Conservation (phyloP, 2,329 filamentous ascomycete species). For the Neofusicoccum sp. region DNA sequence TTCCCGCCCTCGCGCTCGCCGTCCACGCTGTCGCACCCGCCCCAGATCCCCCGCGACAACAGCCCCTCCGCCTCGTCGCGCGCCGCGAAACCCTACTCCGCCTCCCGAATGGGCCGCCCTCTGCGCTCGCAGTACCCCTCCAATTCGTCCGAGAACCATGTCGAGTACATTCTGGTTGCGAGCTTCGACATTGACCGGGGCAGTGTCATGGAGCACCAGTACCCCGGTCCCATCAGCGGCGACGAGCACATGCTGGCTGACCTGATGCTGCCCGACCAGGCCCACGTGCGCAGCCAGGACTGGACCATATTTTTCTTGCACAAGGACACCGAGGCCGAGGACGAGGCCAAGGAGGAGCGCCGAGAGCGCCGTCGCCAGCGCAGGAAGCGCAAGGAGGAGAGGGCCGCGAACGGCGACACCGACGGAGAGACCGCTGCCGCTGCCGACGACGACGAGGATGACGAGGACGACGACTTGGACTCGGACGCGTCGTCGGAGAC, state of each 20-base stretch:
- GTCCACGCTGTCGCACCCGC: conserved; percentile 34
- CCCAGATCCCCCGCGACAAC: conserved; percentile 33
- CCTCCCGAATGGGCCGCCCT: conserved; percentile 23
- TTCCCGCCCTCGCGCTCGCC: conserved; percentile 41
- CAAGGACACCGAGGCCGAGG: conserved; percentile 85
- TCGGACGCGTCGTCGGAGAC: conserved; percentile 54
- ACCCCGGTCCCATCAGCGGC: conserved; percentile 88
- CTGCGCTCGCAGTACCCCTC: conserved; percentile 51
- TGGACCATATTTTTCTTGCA: conserved; percentile 99
- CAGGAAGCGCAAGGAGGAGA: conserved; percentile 46
- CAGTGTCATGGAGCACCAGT: conserved; percentile 98
- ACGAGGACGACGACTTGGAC: conserved; percentile 49
- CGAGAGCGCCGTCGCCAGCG: conserved; percentile 55
- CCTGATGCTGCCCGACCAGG: conserved; percentile 96
- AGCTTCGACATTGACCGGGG: conserved; percentile 96
- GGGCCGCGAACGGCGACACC: conserved; percentile 39
- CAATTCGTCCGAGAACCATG: conserved; percentile 71
- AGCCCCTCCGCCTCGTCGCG: conserved; percentile 23
- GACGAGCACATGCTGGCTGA: conserved; percentile 98
- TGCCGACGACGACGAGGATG: conserved; percentile 47
- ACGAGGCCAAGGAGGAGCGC: conserved; percentile 63
- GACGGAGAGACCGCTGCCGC: conserved; percentile 46
- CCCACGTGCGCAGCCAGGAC: conserved; percentile 90
- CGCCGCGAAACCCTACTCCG: conserved; percentile 28
- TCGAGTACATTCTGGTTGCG: conserved; percentile 96